phyloP scores from a whole-genome alignment of 1,284 basidiomycete genomes.

The Hemileia vastatrix region DNA sequence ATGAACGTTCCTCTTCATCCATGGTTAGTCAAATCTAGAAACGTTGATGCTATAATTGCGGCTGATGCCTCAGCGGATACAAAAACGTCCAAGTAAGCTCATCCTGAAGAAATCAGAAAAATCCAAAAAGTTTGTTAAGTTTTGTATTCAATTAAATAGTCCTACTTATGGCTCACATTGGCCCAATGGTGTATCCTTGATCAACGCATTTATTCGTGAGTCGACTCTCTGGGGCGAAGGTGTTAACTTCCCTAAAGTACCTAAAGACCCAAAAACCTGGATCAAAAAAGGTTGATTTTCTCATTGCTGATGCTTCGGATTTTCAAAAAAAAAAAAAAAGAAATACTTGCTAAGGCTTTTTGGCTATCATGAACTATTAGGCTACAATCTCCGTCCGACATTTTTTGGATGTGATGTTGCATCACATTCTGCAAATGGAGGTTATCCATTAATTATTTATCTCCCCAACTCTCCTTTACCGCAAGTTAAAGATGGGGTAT shows the following conservation, averaged over 20 bases:
- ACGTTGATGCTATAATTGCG: conserved; percentile 60
- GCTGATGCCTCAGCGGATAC: conserved; percentile 56
- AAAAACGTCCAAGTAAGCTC: conserved; percentile 32
- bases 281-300: not conserved
- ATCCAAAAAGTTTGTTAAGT: not conserved
- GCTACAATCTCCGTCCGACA: conserved; percentile 59
- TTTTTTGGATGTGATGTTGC: conserved; percentile 59
- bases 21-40: conserved; percentile 56
- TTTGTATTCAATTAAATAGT: not conserved
- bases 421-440: conserved; percentile 5
- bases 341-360: not conserved
- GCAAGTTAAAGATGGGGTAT: not conserved
- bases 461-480: conserved; percentile 9
- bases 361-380: conserved; percentile 38
- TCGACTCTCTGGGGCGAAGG: conserved; percentile 1
- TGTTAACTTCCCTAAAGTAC: conserved; percentile 6
- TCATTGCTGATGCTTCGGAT: not conserved
- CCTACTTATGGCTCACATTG: conserved; percentile 46
- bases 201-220: conserved; percentile 36
- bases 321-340: not conserved
- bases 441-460: conserved; percentile 18
- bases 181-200: conserved; percentile 55
- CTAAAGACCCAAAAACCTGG: conserved; percentile 8
- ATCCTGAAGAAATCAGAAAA: not conserved
- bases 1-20: conserved; percentile 57